Base-by-base conservation (phyloP, 2,329 filamentous ascomycete species). In the Colletotrichum cereale region DNA sequence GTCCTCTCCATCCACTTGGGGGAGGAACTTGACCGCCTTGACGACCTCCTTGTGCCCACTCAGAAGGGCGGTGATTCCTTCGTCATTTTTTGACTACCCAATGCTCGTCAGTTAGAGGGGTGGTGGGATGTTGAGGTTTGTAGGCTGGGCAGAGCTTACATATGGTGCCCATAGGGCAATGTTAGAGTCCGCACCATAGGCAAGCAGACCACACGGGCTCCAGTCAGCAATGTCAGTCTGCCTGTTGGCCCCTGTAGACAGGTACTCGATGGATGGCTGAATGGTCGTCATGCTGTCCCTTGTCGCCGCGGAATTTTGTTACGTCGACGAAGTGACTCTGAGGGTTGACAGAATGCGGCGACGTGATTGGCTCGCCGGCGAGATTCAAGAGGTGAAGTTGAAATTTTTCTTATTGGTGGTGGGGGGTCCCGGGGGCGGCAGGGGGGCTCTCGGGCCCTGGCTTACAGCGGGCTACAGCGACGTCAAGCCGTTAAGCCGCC, bases 171-270 rank as follows among this genome's bases (percentile, higher is more conserved):
- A 99, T 50, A 98, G 79, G 53, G 95, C 96, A 76, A 99, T 88
- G 82, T 96, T 96, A 76, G 91, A 91, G 81, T 97, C 94, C 11
- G 95, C 92, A 40, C 96, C 96, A 83, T 94, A 99, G 38, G 95
- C 96, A 65, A 99, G 86, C 55, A 95, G 80, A 12, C 92, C 93
- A 74, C 87, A 83, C 26, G 83, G 79, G 78, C 93, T 90, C 96
- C 96, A 99, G 83, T 98, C 96, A 36, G 96, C 95, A 36, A 94
- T 93, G 21, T 92, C 91, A 24, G 96, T 93, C 77, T 98, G 94
- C 76, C 96, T 89, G 81, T 98, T 99, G 57, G 94, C 96, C 72
- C 96, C 96, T 73, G 92, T 90, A 57, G 94, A 91, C 75, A 96
- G 80, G 75, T 90, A 90, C 73, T 86, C 82, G 74, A 84, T 78